phyloP scores from a whole-genome alignment of 768 basidiomycete species.

The Termitomyces eurrhizus region DNA sequence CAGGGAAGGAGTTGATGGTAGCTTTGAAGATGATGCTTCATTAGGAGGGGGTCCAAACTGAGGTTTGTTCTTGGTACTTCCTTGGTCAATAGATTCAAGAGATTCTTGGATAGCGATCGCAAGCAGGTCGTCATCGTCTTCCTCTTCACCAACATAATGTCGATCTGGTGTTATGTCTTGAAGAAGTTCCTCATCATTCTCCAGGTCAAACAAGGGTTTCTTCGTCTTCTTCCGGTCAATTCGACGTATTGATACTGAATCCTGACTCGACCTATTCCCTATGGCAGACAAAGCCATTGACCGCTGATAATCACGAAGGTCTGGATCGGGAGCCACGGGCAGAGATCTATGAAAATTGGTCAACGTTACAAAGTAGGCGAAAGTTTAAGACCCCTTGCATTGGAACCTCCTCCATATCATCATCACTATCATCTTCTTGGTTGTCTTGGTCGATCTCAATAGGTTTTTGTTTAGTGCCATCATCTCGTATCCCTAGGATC shows the following conservation, averaged over 20 bases:
- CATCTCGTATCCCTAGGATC: slow-evolving; percentile 88
- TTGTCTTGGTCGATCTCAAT: slow-evolving; percentile 80
- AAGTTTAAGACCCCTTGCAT: slow-evolving; percentile 44
- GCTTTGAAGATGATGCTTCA: slow-evolving; percentile 11
- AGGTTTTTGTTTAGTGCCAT: slow-evolving; percentile 80
- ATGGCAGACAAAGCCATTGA: slow-evolving; percentile 61
- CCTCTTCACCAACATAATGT: slow-evolving; percentile 28
- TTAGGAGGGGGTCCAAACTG: neutral
- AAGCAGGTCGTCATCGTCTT: slow-evolving; percentile 50
- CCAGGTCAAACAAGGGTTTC: slow-evolving; percentile 49
- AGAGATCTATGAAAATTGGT: slow-evolving; percentile 26
- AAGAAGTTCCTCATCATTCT: slow-evolving; percentile 41
- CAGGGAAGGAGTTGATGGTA: neutral
- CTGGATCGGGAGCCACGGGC: slow-evolving; percentile 43
- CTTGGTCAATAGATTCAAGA: slow-evolving; percentile 52
- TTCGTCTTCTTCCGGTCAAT: slow-evolving; percentile 29
- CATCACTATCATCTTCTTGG: slow-evolving; percentile 34
- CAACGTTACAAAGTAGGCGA: neutral
- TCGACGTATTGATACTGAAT: slow-evolving; percentile 26
- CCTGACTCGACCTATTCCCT: slow-evolving; percentile 41
- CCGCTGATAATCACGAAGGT: slow-evolving; percentile 59
- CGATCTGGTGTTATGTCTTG: neutral
- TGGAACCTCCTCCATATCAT: slow-evolving; percentile 79
- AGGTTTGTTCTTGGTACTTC: neutral
- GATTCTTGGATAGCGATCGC: slow-evolving; percentile 63